Evolutionary conservation across 2,329 filamentous ascomycete genomes (phyloP).

Genomic region (Leptosphaerulina australis): DNA sequence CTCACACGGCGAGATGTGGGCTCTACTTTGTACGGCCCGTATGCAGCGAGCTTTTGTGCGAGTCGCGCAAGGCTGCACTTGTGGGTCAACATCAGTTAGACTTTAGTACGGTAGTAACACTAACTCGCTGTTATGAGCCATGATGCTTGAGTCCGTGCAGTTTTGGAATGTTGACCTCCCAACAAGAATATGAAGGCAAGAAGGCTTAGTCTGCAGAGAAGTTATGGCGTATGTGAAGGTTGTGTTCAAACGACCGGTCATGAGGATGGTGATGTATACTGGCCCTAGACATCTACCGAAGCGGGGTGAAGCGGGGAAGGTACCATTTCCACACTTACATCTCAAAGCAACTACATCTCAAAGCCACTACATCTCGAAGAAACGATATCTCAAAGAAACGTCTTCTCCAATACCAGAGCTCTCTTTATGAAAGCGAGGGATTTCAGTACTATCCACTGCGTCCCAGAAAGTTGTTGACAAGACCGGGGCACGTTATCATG

Average conservation of each 20-base stretch:
- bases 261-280: slow-evolving; percentile 18
- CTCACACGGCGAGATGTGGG: slow-evolving; percentile 41
- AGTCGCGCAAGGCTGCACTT: slow-evolving; percentile 48
- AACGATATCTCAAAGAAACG: no score
- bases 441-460: no score
- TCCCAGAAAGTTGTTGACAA: no score
- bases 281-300: not conserved
- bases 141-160: not conserved
- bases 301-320: slow-evolving; percentile 14
- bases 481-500: no score
- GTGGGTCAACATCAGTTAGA: not conserved
- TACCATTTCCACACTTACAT: not conserved
- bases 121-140: slow-evolving; percentile 19
- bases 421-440: no score
- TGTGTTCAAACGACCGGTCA: not conserved
- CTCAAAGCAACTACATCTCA: not conserved
- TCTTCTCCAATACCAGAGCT: no score
- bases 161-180: slow-evolving; percentile 2
- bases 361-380: no score
- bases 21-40: slow-evolving; percentile 47
- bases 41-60: slow-evolving; percentile 49
- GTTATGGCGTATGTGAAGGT: no score
- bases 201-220: no score
- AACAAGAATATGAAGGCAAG: not conserved
- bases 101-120: not conserved